These are phyloP conservation scores for Musa itinerans DNA, from an alignment of 176 grass and related monocot genomes.

Conservation along the genomic window DNA sequence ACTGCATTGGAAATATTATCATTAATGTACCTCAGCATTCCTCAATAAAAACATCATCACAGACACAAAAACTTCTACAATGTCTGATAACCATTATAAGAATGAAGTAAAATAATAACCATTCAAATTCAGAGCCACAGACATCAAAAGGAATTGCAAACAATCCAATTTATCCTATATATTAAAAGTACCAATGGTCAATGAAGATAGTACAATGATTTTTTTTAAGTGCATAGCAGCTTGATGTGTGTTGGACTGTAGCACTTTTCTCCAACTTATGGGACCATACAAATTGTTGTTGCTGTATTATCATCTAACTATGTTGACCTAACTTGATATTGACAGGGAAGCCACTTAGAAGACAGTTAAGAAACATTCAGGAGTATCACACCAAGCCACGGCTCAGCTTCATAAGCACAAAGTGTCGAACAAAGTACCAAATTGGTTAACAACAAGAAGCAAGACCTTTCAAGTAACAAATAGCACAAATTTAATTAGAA, in stretches of 20 bases:
- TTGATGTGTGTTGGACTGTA: too few species aligned
- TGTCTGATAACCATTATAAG: neutral
- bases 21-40: neutral
- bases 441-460: neutral
- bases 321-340: neutral
- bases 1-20: slow-evolving; percentile 34
- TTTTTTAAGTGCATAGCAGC: too few species aligned
- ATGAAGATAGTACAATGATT: too few species aligned
- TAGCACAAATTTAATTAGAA: neutral
- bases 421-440: neutral
- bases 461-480: neutral
- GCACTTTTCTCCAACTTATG: too few species aligned
- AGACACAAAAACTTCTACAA: neutral
- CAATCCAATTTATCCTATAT: too few species aligned
- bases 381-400: neutral
- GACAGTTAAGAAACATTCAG: neutral
- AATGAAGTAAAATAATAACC: too few species aligned
- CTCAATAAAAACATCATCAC: neutral
- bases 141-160: too few species aligned
- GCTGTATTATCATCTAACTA: neutral
- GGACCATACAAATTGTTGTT: too few species aligned
- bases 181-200: too few species aligned
- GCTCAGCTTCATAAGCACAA: neutral
- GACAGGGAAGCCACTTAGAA: neutral
- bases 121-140: too few species aligned